phyloP scores from a whole-genome alignment of 2,329 filamentous ascomycete genomes.

The Fusarium tanahbumbuense region DNA sequence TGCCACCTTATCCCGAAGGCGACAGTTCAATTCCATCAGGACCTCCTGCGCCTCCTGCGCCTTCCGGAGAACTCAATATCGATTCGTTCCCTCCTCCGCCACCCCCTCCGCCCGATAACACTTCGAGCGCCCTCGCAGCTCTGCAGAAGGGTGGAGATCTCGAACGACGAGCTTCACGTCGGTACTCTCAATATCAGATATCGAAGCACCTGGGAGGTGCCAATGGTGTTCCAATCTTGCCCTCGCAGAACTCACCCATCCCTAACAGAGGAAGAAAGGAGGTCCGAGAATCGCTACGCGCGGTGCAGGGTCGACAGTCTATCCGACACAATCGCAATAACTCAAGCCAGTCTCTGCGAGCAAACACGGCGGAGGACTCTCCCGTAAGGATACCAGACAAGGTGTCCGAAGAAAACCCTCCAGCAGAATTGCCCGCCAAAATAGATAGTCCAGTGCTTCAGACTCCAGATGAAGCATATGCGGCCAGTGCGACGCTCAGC shows the following conservation, averaged over 20 bases:
- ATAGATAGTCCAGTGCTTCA: conserved; percentile 57
- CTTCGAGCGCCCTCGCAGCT: conserved; percentile 90
- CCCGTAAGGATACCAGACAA: conserved; percentile 69
- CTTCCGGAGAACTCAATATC: conserved; percentile 62
- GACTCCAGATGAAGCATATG: conserved; percentile 74
- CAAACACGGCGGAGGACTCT: conserved; percentile 63
- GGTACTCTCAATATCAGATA: conserved; percentile 97
- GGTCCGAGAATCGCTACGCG: conserved; percentile 84
- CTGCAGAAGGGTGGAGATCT: conserved; percentile 92
- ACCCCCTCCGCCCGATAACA: conserved; percentile 73
- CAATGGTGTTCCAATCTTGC: conserved; percentile 87
- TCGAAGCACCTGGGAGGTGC: conserved; percentile 89
- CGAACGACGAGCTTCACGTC: conserved; percentile 88
- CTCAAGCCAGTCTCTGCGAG: conserved; percentile 58
- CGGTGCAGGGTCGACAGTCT: conserved; percentile 67
- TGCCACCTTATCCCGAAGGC: conserved; percentile 77
- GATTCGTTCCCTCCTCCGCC: conserved; percentile 79
- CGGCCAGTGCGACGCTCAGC: conserved; percentile 68
- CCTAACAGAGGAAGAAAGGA: conserved; percentile 86
- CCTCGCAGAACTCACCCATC: conserved; percentile 82
- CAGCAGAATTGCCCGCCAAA: conserved; percentile 41
- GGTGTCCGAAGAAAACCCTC: conserved; percentile 70
- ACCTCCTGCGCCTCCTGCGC: conserved; percentile 55
- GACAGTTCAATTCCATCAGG: conserved; percentile 62
- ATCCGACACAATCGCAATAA: conserved; percentile 62